Percentiles rank a stretch among this genome's conserved stretches.
Conservation (phyloP, 176 grass and related monocot genomes). For the Phoenix dactylifera region DNA sequence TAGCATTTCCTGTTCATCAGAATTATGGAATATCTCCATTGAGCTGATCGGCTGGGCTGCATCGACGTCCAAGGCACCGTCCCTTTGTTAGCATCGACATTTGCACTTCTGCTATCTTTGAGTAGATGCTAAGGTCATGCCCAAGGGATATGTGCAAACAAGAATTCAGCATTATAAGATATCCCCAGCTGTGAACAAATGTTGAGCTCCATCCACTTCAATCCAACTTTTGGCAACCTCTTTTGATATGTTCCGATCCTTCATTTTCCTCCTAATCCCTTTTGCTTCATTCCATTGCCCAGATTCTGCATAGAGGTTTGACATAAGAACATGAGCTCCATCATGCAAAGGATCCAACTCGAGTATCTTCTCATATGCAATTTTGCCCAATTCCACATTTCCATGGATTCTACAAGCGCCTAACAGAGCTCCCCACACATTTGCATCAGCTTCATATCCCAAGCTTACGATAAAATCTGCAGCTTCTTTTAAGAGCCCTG, state of each 20-base stretch:
- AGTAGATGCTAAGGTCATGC: too few relatives aligned
- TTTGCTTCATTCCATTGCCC: background rate
- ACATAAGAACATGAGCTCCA: slow-evolving; percentile 7
- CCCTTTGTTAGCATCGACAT: too few relatives aligned
- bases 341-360: slow-evolving; percentile 10
- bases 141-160: too few relatives aligned
- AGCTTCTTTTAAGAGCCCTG: background rate
- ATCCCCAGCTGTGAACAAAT: background rate
- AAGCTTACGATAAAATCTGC: background rate
- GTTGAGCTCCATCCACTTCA: background rate
- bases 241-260: background rate
- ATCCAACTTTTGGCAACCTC: slow-evolving; percentile 3
- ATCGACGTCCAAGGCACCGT: too few relatives aligned
- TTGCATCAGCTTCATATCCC: background rate
- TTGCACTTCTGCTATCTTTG: too few relatives aligned
- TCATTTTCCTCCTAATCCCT: background rate
- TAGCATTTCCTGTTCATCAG: too few relatives aligned
- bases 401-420: slow-evolving; percentile 5
- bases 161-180: background rate
- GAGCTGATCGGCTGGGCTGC: too few relatives aligned
- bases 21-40: too few relatives aligned
- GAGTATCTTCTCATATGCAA: slow-evolving; percentile 3
- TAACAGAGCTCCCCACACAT: slow-evolving; percentile 3
- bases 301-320: background rate
- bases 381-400: background rate